Evolutionary conservation across 2,329 filamentous ascomycete genomes (phyloP), one percentile per base, ranked within the genome.

Genomic region (Hypoxylon rubiginosum): DNA sequence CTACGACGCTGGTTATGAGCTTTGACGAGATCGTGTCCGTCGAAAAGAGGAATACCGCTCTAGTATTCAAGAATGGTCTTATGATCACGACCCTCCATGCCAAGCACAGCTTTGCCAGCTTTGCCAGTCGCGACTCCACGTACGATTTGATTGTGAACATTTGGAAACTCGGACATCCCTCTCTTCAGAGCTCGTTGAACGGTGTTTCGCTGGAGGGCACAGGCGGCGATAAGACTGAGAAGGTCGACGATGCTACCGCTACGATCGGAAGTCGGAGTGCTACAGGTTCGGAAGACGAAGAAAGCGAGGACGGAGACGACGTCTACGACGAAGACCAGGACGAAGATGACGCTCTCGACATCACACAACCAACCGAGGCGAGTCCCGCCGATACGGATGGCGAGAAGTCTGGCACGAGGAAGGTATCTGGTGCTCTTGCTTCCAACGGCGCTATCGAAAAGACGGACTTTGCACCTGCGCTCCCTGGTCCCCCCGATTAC

Each of bases 91-190:
- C 96, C 0, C 83, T 98, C 11, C 96, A 99, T 77, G 94, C 96
- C 46, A 94, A 96, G 71, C 96, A 99, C 75, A 90, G 97, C 0
- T 99, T 99, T 80, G 94, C 96, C 59, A 97, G 94, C 80, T 93
- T 99, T 71, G 91, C 97, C 4, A 96, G 93, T 74, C 88, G 96
- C 77, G 96, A 99, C 79, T 93, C 94, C 2, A 98, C 97, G 0
- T 99, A 98, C 76, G 97, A 99, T 76, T 83, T 99, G 49, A 94
- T 99, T 76, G 92, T 99, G 71, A 97, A 97, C 64, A 98, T 99
- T 63, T 99, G 96, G 96, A 97, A 97, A 78, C 91, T 97, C 30
- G 96, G 93, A 15, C 96, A 99, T 77, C 95, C 96, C 1, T 93
- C 93, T 59, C 82, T 99, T 30, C 93, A 93, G 78, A 97, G 94